phyloP scores from a whole-genome alignment of 805 yeast species.

The Candida verbasci region DNA sequence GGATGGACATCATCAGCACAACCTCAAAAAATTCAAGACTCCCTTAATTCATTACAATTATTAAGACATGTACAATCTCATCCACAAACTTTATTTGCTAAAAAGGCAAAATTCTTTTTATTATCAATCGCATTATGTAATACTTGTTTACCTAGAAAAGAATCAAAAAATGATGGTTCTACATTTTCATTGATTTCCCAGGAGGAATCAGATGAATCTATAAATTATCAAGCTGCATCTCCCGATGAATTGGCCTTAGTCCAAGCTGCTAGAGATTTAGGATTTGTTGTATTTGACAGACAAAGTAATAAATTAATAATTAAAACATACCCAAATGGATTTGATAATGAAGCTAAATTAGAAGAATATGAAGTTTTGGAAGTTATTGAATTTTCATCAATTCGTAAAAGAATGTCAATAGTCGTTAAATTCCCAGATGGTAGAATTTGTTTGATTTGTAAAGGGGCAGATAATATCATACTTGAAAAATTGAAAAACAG shows the following conservation, averaged over 20 bases:
- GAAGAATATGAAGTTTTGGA: conserved; percentile 77
- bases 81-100: conserved; percentile 68
- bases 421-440: conserved; percentile 73
- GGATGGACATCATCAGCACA: conserved; percentile 49
- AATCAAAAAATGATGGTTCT: conserved; percentile 4
- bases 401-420: conserved; percentile 93
- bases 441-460: conserved; percentile 73
- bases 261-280: conserved; percentile 92
- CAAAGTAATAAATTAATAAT: conserved; percentile 56
- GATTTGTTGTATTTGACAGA: conserved; percentile 75
- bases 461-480: conserved; percentile 94
- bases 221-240: conserved; percentile 88
- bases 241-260: conserved; percentile 96
- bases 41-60: conserved; percentile 56
- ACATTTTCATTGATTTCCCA: conserved; percentile 15
- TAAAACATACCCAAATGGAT: conserved; percentile 80
- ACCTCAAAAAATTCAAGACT: conserved; percentile 37
- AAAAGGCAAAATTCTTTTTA: conserved; percentile 73
- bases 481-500: conserved; percentile 63
- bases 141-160: conserved; percentile 73
- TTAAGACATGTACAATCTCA: conserved; percentile 64
- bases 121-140: conserved; percentile 84
- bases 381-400: conserved; percentile 78
- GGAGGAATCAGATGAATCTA: conserved; percentile 28
- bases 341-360: conserved; percentile 55